Percentiles rank a stretch among this genome's conserved stretches.
Evolutionary conservation across 208 protist genomes (phyloP).

Genomic region (Trypanosoma lewisi): DNA sequence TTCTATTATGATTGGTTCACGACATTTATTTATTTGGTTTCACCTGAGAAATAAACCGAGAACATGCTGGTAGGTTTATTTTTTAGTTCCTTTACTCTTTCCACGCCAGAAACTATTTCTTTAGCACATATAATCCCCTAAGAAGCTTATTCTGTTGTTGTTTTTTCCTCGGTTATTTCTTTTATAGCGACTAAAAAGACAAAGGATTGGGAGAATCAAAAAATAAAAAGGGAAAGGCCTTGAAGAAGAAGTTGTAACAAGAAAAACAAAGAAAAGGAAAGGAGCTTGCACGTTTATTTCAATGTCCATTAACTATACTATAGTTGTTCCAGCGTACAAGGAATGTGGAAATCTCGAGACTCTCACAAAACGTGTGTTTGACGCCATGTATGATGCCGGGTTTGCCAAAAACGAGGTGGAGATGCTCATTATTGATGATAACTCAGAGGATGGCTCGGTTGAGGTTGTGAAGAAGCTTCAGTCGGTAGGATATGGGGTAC

Average conservation of each 20-base stretch:
- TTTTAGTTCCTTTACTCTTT: too few species aligned
- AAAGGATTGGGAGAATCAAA: too few species aligned
- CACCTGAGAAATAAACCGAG: not conserved
- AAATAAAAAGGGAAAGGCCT: not conserved
- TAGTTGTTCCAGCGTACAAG: conserved; percentile 87
- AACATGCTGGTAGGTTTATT: too few species aligned
- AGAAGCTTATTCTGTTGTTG: too few species aligned
- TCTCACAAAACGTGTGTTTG: conserved; percentile 73
- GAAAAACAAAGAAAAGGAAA: not conserved
- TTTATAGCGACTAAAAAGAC: not conserved
- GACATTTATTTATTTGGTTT: not conserved
- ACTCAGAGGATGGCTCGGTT: conserved; percentile 84
- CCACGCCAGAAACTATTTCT: too few species aligned
- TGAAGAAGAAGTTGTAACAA: not conserved
- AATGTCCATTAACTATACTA: conserved; percentile 57
- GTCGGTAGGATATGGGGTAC: conserved; percentile 64
- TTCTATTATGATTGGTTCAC: not conserved
- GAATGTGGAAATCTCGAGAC: conserved; percentile 80
- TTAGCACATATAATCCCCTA: too few species aligned
- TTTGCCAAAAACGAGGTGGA: conserved; percentile 46
- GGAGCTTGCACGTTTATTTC: not conserved
- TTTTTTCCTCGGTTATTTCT: not conserved
- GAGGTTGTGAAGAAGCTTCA: conserved; percentile 66
- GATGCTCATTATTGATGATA: conserved; percentile 90
- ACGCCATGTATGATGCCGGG: conserved; percentile 42